Evolutionary conservation across 441 rosid species (phyloP), one percentile per base, ranked within the genome.

Genomic region (Erodium trifolium): DNA sequence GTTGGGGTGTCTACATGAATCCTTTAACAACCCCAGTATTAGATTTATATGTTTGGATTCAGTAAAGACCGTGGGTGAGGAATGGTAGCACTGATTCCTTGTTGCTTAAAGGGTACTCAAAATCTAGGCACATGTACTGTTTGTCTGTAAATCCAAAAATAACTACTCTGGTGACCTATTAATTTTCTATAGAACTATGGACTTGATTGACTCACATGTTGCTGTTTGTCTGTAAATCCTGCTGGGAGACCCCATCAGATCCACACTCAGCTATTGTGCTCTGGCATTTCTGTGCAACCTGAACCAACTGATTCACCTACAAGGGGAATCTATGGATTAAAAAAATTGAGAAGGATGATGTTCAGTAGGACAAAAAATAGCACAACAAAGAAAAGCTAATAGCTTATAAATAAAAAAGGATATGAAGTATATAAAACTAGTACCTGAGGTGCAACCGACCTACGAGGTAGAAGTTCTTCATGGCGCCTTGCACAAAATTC

Each of bases 401-500:
- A 37, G 4, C 69, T 57, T 51, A 71, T 9, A 55, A 14, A 67
- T 31, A 51, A 4, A 51, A 53, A 51, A 29, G 37, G 11, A 49
- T 31, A 41, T 57, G 2, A 23, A 23, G 27, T 23, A 23, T 37
- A 57, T 16, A 68, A 18, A 53, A 35, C 67, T 6, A 34, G 70
- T 79, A 94, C 99, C 93, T 94, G 98, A n/a, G 98, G 99, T 39
- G 93, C 94, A 79, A 94, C 93, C 80, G 90, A 81, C 69, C 92
- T 91, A 39, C 99, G 93, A 68, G 97, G 99, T 73, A 90, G 96
- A 59, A 94, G 91, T 82, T 94, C 97, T 83, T 94, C 98, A 79
- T 94, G 99, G 23, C 85, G 87, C 4, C 89, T 91, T 7, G 92
- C 94, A 83, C 99, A 94, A 74, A 92, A 94, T 79, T 94, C 99